Evolutionary conservation across 768 basidiomycete species (phyloP), one percentile per base, ranked within the genome.

Genomic region (Boletellus emodensis): DNA sequence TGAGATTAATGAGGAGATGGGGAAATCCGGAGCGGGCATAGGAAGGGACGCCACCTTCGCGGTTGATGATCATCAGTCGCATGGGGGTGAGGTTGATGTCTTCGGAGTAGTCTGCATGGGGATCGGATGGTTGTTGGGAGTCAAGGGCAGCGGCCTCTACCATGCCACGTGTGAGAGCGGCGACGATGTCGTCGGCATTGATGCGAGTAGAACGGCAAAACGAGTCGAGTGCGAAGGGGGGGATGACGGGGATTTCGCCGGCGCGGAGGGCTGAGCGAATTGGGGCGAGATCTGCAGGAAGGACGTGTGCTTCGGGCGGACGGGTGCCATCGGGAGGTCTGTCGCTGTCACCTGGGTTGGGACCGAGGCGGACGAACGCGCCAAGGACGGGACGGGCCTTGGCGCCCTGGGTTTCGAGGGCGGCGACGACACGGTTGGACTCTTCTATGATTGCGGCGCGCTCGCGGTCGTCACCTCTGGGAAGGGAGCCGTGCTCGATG

Each of bases 51-150:
- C 96, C 96, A 20, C 96, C 96, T 69, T 95, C 91, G 17, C 87
- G 81, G 67, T 94, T 95, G 70, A 99, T 97, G 68, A 98, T 87
- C 89, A 99, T 94, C 52, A 99, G 79, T 26, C 96, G 88, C 48
- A 97, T 74, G 1, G 96, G 96, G 4, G 93, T 94, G 50, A 99
- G 80, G 70, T 98, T 90, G 48, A 85, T 69, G 30, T 85, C 80
- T 28, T 76, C 74, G 0, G 76, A 75, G 49, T 68, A 65, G 32
- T 75, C 72, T 12, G 62, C 62, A 38, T 72, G 65, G 14, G 71
- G 58, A n/a, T 69, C 64, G 28, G 51, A 52, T 24, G 61, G 62
- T 11, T 58, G 61, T 45, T 66, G 52, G 34, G 59, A 66, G 63
- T 85, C 83, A 9, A 63, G 56, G 1, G 76, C 80, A 9, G 73